A percentile compares a stretch with the other conserved stretches of the same genome.
phyloP scores from a whole-genome alignment of 2,329 filamentous ascomycete genomes.

The Rhinocladiella similis region DNA sequence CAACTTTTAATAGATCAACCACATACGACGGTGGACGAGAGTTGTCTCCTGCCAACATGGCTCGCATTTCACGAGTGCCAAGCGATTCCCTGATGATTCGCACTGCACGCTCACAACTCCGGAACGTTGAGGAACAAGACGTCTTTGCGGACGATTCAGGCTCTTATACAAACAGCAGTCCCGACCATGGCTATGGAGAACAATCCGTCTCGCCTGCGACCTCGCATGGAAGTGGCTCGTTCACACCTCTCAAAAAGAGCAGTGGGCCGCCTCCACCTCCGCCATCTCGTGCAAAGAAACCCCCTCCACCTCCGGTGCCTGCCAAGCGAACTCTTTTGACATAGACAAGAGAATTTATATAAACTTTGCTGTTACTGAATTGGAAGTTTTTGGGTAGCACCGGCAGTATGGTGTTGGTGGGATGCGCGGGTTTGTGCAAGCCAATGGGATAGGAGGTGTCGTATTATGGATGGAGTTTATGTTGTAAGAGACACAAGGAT shows the following conservation, averaged over 20 bases:
- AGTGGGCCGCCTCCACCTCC: conserved; percentile 61
- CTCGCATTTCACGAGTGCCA: conserved; percentile 52
- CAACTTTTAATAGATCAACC: conserved; percentile 50
- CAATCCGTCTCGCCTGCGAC: conserved; percentile 56
- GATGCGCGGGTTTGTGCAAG: no score
- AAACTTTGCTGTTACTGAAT: neutral
- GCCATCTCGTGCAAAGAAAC: conserved; percentile 64
- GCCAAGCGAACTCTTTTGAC: conserved; percentile 53
- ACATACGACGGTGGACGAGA: conserved; percentile 62
- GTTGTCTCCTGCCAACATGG: conserved; percentile 45
- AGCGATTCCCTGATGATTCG: conserved; percentile 56
- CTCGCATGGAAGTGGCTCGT: conserved; percentile 53
- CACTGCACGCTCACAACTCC: conserved; percentile 49
- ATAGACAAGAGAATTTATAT: conserved; percentile 4
- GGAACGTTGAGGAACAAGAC: conserved; percentile 41
- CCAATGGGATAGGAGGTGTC: neutral
- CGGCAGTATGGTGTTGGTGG: neutral
- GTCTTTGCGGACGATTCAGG: conserved; percentile 55
- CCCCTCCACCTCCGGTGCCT: conserved; percentile 63
- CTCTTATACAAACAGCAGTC: conserved; percentile 48
- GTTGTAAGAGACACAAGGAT: neutral
- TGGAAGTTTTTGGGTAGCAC: neutral
- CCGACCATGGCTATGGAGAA: conserved; percentile 50
- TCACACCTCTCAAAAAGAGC: conserved; percentile 49
- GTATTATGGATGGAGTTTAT: neutral